Evolutionary conservation across 1,284 basidiomycete species (phyloP).

Genomic region (Irpex sp.): DNA sequence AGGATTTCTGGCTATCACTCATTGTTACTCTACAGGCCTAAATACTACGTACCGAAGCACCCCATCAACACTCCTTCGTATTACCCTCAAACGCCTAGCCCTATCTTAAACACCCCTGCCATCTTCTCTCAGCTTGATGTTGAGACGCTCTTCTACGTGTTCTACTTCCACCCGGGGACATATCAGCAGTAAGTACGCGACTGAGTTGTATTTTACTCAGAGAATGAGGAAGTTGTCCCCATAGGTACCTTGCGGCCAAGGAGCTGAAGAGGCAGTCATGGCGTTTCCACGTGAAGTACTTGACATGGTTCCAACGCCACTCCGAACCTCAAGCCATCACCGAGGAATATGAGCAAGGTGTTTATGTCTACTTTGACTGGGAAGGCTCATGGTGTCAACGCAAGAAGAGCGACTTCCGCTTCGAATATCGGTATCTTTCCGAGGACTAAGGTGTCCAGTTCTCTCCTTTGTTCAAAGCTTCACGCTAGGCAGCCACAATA

Average conservation of each 20-base stretch:
- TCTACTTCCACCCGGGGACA: slow-evolving; percentile 96
- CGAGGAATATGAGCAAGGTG: slow-evolving; percentile 99
- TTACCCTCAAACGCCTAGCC: slow-evolving; percentile 89
- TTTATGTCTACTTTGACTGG: slow-evolving; percentile 97
- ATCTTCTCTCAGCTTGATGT: slow-evolving; percentile 94
- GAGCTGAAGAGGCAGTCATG: slow-evolving; percentile 98
- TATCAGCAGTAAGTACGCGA: slow-evolving; percentile 82
- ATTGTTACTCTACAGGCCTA: slow-evolving; percentile 55
- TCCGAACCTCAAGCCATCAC: slow-evolving; percentile 99
- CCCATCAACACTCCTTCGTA: slow-evolving; percentile 91
- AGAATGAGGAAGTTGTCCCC: slow-evolving; percentile 7
- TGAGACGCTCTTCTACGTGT: slow-evolving; percentile 98
- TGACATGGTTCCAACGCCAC: slow-evolving; percentile 99
- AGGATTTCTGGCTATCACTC: neutral
- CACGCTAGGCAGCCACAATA: neutral
- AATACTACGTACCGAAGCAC: slow-evolving; percentile 95
- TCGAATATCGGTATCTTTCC: slow-evolving; percentile 89
- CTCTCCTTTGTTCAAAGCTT: neutral
- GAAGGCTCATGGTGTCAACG: slow-evolving; percentile 97
- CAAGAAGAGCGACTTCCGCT: slow-evolving; percentile 97
- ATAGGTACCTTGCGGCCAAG: slow-evolving; percentile 91
- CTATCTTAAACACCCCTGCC: slow-evolving; percentile 80
- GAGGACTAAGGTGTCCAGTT: slow-evolving; percentile 58
- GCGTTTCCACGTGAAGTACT: slow-evolving; percentile 99
- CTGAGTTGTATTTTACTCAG: neutral